Conservation (phyloP, 176 grass and related monocot species). For the Zoysia pacifica region DNA sequence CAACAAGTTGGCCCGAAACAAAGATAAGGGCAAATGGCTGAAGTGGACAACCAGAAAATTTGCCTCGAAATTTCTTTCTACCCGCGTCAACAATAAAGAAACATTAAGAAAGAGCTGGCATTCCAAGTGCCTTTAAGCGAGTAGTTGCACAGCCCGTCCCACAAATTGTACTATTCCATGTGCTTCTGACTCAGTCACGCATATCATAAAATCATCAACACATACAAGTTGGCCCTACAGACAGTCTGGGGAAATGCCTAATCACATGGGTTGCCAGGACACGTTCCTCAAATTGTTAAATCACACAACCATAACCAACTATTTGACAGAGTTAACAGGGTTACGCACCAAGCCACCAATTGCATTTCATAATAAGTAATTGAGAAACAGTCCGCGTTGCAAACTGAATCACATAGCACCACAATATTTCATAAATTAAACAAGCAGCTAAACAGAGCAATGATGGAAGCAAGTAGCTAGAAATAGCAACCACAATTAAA, state of each 20-base stretch:
- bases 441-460: neutral
- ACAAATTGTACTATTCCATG: neutral
- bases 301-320: neutral
- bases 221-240: neutral
- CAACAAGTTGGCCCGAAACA: slow-evolving; percentile 2
- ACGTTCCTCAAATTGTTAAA: neutral
- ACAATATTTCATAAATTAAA: neutral
- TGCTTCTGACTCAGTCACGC: neutral
- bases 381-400: neutral
- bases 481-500: neutral
- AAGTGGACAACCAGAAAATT: too few species aligned
- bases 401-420: neutral
- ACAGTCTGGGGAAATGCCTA: neutral
- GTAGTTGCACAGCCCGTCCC: neutral
- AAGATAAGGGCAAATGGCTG: neutral
- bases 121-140: neutral
- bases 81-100: too few species aligned
- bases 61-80: too few species aligned
- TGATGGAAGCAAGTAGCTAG: neutral
- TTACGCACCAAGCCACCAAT: neutral
- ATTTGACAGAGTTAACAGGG: neutral
- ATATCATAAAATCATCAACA: slow-evolving; percentile 23
- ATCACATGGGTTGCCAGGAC: slow-evolving; percentile 13
- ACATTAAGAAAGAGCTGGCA: neutral
- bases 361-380: neutral